phyloP scores from a whole-genome alignment of 1,284 basidiomycete genomes.

The Psilocybe mexicana region DNA sequence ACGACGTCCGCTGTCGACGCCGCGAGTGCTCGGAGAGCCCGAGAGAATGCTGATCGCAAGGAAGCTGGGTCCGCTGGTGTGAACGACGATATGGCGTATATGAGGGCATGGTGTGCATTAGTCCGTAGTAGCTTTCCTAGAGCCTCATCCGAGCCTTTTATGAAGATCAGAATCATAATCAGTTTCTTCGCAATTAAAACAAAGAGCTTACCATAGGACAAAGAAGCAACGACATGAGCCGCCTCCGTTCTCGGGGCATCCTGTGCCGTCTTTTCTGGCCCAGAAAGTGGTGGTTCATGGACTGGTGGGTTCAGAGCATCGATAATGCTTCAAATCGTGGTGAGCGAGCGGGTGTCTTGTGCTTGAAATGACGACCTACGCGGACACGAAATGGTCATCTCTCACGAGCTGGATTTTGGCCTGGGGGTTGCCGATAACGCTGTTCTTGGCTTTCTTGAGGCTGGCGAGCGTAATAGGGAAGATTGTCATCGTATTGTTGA shows the following conservation, averaged over 20 bases:
- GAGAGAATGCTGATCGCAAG: conserved; percentile 57
- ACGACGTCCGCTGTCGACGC: conserved; percentile 60
- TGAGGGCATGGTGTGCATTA: conserved; percentile 54
- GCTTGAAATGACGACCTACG: conserved; percentile 37
- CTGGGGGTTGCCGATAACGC: conserved; percentile 72
- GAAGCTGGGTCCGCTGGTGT: conserved; percentile 38
- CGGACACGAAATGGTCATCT: conserved; percentile 53
- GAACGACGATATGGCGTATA: conserved; percentile 55
- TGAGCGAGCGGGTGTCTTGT: conserved; percentile 4
- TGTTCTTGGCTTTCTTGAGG: conserved; percentile 70
- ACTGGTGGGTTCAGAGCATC: conserved; percentile 47
- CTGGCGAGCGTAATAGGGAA: conserved; percentile 32
- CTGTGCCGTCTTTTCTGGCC: conserved; percentile 38
- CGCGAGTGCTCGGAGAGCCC: conserved; percentile 60
- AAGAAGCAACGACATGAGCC: conserved; percentile 69
- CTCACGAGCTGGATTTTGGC: conserved; percentile 59
- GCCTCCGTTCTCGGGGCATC: conserved; percentile 64
- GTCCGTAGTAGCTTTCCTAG: conserved; percentile 55
- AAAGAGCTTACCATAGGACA: conserved; percentile 56
- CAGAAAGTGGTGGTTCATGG: background rate
- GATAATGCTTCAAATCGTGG: conserved; percentile 46
- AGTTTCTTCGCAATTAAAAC: background rate
- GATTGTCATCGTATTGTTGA: conserved; percentile 24
- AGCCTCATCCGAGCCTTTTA: conserved; percentile 58
- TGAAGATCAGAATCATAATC: background rate